Evolutionary conservation across 345 rosid species (phyloP), one percentile per base, ranked within the genome.

Genomic region (Populus nigra): DNA sequence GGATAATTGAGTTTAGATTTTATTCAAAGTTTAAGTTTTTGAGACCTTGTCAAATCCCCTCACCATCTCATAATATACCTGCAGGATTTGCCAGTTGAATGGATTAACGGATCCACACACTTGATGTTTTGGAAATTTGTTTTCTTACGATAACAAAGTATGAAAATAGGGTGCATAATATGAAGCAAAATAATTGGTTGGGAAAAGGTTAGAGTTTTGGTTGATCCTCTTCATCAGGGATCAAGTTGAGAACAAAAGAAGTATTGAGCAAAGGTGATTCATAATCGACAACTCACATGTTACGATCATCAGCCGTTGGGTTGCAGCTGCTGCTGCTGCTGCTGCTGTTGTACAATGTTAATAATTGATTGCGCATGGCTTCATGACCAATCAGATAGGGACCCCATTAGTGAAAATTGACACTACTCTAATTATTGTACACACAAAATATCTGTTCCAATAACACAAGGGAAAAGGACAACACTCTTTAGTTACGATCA

Each of bases 311-410:
- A 50, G 53, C 72, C 35, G 36, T n/a, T 12, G 22, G 3, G 22
- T 18, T 18, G 59, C 7, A 17, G n/a, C 17, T 16, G 6, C 7
- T 47, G 20, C 7, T 5, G 59, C 59, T 20, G 53, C 50, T 5
- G 50, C 17, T 15, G 50, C 0, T 31, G 22, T 9, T 61, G 43
- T 68, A 41, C 11, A 16, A 6, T 25, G 31, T 7, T 63, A 41
- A 47, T 23, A 72, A 47, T 38, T 63, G 66, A 72, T 72, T 53
- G 81, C 68, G 59, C 72, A 72, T 78, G 67, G 76, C 55, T 78
- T 71, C 45, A 12, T 7, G 47, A 20, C 4, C 81, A 65, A 78
- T 27, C 25, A 63, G 65, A 47, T 12, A 20, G 55, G 53, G 76
- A 33, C 23, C 66, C 72, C 55, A 62, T 13, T n/a, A 16, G 23